Conservation (phyloP, 305 asterid genomes). For the Fraxinus paxiana region DNA sequence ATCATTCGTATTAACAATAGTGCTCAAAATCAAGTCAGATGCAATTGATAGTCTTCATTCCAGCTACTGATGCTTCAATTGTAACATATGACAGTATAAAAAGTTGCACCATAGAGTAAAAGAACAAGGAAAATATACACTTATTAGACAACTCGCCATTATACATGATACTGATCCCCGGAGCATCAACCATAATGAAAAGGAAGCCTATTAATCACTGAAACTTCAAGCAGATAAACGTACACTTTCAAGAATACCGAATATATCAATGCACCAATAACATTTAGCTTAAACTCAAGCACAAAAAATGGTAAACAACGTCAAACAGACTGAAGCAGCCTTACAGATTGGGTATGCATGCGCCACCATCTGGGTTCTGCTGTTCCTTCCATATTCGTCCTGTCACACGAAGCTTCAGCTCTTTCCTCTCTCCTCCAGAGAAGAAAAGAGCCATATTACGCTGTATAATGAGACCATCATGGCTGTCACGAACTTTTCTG, state of each 20-base stretch:
- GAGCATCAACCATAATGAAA: constrained; percentile 1
- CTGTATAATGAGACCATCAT: constrained; percentile 73
- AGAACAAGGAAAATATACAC: constrained; percentile 4
- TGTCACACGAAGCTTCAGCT: constrained; percentile 72
- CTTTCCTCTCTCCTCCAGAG: constrained; percentile 79
- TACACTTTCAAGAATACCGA: constrained; percentile 21
- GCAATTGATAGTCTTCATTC: neutral
- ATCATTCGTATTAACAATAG: neutral
- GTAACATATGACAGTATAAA: neutral
- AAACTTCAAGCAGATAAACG: constrained; percentile 16
- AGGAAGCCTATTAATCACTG: constrained; percentile 3
- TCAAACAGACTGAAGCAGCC: neutral
- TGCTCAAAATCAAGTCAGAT: neutral
- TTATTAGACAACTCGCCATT: neutral
- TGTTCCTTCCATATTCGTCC: constrained; percentile 86
- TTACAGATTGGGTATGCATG: constrained; percentile 67
- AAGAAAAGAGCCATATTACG: constrained; percentile 79
- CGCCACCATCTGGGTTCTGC: constrained; percentile 63
- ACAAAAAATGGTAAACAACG: neutral
- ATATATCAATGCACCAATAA: constrained; percentile 7
- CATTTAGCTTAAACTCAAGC: constrained; percentile 14
- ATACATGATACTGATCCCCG: constrained; percentile 13
- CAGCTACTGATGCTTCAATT: neutral
- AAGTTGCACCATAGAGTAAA: neutral
- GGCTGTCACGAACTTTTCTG: constrained; percentile 76